A percentile compares a stretch with the other conserved stretches of the same genome.
These are phyloP conservation scores for Ascochyta pisi DNA, from an alignment of 2,329 filamentous ascomycete species.

Conservation along the genomic window DNA sequence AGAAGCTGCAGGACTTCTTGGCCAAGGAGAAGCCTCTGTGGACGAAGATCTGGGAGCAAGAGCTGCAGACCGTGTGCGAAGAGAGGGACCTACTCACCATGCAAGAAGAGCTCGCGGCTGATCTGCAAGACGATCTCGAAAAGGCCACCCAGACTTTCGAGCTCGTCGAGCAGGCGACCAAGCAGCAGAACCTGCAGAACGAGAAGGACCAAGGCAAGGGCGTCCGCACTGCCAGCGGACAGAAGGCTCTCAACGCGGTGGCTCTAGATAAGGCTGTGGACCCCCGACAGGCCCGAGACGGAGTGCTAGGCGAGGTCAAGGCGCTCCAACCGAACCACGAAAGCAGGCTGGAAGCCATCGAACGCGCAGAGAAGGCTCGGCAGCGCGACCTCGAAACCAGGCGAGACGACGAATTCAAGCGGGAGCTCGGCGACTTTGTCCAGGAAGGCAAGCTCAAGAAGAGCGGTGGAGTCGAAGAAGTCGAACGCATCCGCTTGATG, in stretches of 20 bases:
- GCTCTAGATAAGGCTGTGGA: conserved; percentile 63
- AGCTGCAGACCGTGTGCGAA: conserved; percentile 93
- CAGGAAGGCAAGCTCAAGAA: conserved; percentile 93
- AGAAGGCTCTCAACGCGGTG: conserved; percentile 43
- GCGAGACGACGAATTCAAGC: conserved; percentile 77
- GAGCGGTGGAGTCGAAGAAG: conserved; percentile 92
- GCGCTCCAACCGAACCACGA: conserved; percentile 95
- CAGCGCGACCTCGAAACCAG: conserved; percentile 86
- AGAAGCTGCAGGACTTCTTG: conserved; percentile 93
- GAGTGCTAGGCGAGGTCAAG: conserved; percentile 88
- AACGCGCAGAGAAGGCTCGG: conserved; percentile 90
- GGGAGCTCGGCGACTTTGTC: conserved; percentile 85
- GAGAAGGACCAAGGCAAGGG: conserved; percentile 60
- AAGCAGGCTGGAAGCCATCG: conserved; percentile 89
- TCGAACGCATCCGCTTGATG: conserved; percentile 80
- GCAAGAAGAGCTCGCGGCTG: conserved; percentile 92
- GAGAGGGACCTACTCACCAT: conserved; percentile 93
- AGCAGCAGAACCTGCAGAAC: conserved; percentile 87
- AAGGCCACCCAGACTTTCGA: conserved; percentile 94
- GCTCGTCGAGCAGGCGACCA: conserved; percentile 96
- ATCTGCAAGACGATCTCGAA: conserved; percentile 92
- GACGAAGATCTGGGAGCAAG: conserved; percentile 99
- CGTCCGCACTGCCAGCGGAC: conserved; percentile 58
- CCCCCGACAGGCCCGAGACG: conserved; percentile 84
- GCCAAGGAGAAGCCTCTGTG: conserved; percentile 91